Evolutionary conservation across 106 monocot species (phyloP).

Genomic region (Posidonia australis): DNA sequence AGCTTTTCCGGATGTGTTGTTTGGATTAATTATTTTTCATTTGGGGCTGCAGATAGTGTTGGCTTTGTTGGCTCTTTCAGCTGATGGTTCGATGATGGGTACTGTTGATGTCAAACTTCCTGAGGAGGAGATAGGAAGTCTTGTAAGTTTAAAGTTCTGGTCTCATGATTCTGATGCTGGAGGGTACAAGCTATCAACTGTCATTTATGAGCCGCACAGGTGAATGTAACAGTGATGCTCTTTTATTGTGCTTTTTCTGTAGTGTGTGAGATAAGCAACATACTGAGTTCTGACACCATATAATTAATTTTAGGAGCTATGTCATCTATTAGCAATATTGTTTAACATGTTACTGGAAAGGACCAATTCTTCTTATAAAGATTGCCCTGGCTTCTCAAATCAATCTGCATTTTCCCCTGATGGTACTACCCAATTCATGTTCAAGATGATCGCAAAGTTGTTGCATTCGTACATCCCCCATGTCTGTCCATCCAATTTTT

Average conservation of each 20-base stretch:
- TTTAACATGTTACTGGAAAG: too few species aligned
- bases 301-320: too few species aligned
- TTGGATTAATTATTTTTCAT: background rate
- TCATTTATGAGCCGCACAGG: conserved; percentile 98
- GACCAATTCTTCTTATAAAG: too few species aligned
- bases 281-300: too few species aligned
- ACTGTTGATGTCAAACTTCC: conserved; percentile 87
- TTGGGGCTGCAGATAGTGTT: conserved; percentile 49
- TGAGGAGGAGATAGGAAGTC: conserved; percentile 71
- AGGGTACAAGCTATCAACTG: conserved; percentile 61
- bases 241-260: background rate
- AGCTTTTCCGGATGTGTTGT: too few species aligned
- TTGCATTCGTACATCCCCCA: too few species aligned
- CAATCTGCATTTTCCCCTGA: too few species aligned
- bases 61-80: conserved; percentile 46
- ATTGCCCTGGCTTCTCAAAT: too few species aligned
- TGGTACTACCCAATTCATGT: too few species aligned
- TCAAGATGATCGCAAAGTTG: too few species aligned
- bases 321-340: too few species aligned
- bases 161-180: conserved; percentile 27
- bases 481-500: too few species aligned
- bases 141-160: conserved; percentile 84
- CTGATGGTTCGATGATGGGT: conserved; percentile 68
- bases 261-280: background rate
- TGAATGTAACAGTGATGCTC: conserved; percentile 1